Evolutionary conservation across 176 grass and related monocot species (phyloP).

Genomic region (Zoysia japonica): DNA sequence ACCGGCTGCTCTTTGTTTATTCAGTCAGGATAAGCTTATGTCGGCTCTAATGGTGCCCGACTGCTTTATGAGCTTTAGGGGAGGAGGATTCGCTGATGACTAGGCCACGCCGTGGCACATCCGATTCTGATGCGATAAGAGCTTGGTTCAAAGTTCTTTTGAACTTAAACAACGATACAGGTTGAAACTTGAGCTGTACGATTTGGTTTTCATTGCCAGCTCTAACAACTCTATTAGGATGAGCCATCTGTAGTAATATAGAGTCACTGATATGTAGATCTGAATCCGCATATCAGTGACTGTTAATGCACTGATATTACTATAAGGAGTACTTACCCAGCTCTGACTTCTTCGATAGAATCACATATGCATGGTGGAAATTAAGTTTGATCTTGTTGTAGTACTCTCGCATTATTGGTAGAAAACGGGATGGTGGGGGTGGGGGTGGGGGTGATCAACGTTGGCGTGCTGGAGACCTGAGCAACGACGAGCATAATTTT

Average conservation of each 20-base stretch:
- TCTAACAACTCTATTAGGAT: neutral
- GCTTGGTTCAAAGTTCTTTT: neutral
- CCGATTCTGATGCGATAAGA: constrained; percentile 30
- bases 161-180: neutral
- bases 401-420: neutral
- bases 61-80: constrained; percentile 1
- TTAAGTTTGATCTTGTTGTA: neutral
- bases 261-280: no score
- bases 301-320: no score
- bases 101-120: constrained; percentile 8
- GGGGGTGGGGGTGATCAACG: neutral
- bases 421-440: no score
- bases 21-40: constrained; percentile 15
- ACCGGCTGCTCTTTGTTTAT: neutral
- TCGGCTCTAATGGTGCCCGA: constrained; percentile 9
- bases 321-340: no score
- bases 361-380: neutral
- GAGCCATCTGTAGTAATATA: no score
- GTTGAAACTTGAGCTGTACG: neutral
- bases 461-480: neutral
- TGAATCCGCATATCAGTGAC: no score
- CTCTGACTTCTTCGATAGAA: neutral
- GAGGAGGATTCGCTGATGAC: constrained; percentile 18
- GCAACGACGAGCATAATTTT: neutral
- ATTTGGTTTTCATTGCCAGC: neutral